phyloP scores from a whole-genome alignment of 192 early-diverging fungal genomes.

The Piromyces finnis region DNA sequence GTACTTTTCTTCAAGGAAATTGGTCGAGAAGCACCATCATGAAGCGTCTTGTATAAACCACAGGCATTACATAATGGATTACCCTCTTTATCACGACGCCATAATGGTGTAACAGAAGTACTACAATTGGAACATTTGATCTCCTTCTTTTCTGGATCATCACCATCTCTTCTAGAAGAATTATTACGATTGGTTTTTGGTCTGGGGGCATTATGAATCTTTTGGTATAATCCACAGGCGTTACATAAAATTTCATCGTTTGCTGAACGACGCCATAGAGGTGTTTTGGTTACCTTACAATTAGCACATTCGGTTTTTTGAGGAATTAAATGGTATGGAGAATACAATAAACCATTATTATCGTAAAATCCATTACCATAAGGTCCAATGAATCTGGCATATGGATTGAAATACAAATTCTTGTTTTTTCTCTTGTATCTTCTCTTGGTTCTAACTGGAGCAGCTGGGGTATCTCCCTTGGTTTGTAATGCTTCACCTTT shows the following conservation, averaged over 20 bases:
- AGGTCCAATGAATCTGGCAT: background rate
- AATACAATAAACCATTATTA: background rate
- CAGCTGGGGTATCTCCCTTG: background rate
- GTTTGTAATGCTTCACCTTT: background rate
- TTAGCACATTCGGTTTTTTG: conserved; percentile 28
- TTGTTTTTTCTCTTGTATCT: background rate
- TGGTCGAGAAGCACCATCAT: conserved; percentile 15
- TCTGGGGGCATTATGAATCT: conserved; percentile 53
- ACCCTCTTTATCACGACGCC: conserved; percentile 80
- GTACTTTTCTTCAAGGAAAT: background rate
- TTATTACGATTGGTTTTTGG: conserved; percentile 14
- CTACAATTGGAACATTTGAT: conserved; percentile 56
- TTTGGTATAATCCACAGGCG: conserved; percentile 81
- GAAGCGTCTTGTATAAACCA: conserved; percentile 76
- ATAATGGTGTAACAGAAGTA: conserved; percentile 77
- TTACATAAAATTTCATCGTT: conserved; percentile 64
- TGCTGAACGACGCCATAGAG: conserved; percentile 56
- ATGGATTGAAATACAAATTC: background rate
- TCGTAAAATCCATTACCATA: background rate
- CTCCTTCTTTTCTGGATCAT: background rate
- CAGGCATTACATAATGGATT: conserved; percentile 93
- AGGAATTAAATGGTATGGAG: background rate
- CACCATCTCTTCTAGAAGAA: background rate
- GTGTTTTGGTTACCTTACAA: conserved; percentile 47
- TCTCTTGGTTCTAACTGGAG: background rate